These are phyloP conservation scores for Brassica cretica DNA, from an alignment of 345 rosid genomes.

Conservation along the genomic window DNA sequence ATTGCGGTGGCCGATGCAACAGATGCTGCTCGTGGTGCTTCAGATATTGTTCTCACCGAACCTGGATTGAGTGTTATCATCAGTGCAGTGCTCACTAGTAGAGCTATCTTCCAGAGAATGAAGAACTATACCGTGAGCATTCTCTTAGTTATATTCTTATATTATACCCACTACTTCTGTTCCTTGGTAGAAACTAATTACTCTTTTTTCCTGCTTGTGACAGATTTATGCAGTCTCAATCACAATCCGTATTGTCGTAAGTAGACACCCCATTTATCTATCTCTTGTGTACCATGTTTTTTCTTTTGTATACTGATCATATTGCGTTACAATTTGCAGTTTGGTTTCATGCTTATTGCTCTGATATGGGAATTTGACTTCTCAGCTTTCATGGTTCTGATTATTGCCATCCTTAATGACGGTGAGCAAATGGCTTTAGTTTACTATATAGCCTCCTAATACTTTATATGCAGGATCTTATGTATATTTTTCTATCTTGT, in stretches of 20 bases:
- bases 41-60: conserved; percentile 88
- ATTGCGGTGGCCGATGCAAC: conserved; percentile 94
- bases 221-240: conserved; percentile 48
- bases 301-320: conserved; percentile 12
- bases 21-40: conserved; percentile 90
- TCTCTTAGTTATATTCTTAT: conserved; percentile 4
- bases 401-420: conserved; percentile 91
- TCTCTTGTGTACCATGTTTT: conserved; percentile 4
- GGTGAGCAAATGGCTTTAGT: conserved; percentile 49
- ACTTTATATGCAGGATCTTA: conserved; percentile 19
- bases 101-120: conserved; percentile 94
- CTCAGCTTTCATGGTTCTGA: conserved; percentile 85
- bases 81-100: conserved; percentile 89
- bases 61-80: conserved; percentile 92
- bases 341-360: conserved; percentile 54
- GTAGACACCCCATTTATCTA: conserved; percentile 2
- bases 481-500: conserved; percentile 14
- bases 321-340: conserved; percentile 25
- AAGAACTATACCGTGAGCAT: conserved; percentile 74
- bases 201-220: conserved; percentile 7
- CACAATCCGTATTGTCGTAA: conserved; percentile 53
- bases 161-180: not conserved
- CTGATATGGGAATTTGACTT: conserved; percentile 53
- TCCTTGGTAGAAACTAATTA: conserved; percentile 12
- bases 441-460: not conserved